Percentiles rank a stretch among this genome's conserved stretches.
Conservation (phyloP, 2,329 filamentous ascomycete species). For the Pseudocercospora eumusae region DNA sequence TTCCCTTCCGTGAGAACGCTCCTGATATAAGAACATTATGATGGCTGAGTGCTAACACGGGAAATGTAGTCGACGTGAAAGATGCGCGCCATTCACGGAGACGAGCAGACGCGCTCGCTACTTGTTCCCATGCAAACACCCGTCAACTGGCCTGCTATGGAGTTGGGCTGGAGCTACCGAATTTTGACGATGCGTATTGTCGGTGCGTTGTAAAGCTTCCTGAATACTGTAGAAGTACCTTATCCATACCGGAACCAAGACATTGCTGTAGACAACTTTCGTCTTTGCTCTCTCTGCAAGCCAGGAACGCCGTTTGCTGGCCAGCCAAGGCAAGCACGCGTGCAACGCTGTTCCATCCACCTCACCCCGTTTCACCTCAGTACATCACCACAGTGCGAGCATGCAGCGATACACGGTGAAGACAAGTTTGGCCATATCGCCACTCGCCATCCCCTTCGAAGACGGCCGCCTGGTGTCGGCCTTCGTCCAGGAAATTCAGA, state of each 20-base stretch:
- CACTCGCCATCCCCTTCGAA: constrained; percentile 29
- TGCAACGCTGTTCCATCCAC: neutral
- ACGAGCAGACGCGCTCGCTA: neutral
- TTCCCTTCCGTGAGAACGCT: neutral
- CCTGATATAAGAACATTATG: neutral
- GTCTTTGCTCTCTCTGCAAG: neutral
- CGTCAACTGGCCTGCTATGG: neutral
- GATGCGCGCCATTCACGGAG: neutral
- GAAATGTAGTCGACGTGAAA: neutral
- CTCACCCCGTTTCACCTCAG: neutral
- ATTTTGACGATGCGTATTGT: neutral
- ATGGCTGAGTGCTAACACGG: neutral
- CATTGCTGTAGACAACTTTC: too few species aligned
- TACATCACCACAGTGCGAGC: neutral
- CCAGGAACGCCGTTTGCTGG: neutral
- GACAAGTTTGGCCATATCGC: constrained; percentile 22
- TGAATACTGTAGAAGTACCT: too few species aligned
- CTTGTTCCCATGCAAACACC: neutral
- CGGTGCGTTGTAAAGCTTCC: neutral
- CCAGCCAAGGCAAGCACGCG: neutral
- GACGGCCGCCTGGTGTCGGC: constrained; percentile 23
- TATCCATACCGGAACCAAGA: too few species aligned
- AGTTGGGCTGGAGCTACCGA: neutral
- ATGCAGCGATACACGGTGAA: constrained; percentile 34
- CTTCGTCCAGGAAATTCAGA: constrained; percentile 29